phyloP scores from a whole-genome alignment of 768 basidiomycete genomes.

The Hypholoma sublateritium region DNA sequence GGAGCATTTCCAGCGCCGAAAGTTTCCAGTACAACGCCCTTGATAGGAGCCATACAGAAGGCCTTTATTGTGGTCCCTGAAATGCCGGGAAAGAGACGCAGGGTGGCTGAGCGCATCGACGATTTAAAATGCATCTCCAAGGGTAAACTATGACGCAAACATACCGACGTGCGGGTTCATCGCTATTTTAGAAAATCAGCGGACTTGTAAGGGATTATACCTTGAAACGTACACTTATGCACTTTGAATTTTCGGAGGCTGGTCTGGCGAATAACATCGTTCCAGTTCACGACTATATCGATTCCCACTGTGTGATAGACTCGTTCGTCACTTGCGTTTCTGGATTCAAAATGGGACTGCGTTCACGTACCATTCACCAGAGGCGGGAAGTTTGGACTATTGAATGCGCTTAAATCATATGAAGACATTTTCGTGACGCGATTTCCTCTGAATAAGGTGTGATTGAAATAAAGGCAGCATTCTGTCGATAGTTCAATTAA shows the following conservation, averaged over 20 bases:
- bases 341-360: not conserved
- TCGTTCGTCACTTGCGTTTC: conserved; percentile 6
- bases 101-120: conserved; percentile 50
- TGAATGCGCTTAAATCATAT: conserved; percentile 80
- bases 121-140: not conserved
- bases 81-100: conserved; percentile 89
- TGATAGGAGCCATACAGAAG: conserved; percentile 72
- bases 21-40: conserved; percentile 85
- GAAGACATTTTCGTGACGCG: conserved; percentile 82
- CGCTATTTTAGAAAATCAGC: conserved; percentile 37
- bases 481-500: conserved; percentile 40
- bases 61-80: conserved; percentile 70
- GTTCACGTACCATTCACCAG: conserved; percentile 67
- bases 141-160: conserved; percentile 20
- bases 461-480: conserved; percentile 88
- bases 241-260: conserved; percentile 75
- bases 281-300: conserved; percentile 89
- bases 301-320: conserved; percentile 65
- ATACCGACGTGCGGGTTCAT: conserved; percentile 82
- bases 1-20: conserved; percentile 96
- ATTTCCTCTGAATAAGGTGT: conserved; percentile 84
- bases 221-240: conserved; percentile 60
- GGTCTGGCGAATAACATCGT: conserved; percentile 81
- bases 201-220: not conserved
- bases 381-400: conserved; percentile 81